A percentile compares a stretch with the other conserved stretches of the same genome.
These are phyloP conservation scores for Cyberlindnera meyerae DNA, from an alignment of 805 yeast genomes.

Conservation along the genomic window DNA sequence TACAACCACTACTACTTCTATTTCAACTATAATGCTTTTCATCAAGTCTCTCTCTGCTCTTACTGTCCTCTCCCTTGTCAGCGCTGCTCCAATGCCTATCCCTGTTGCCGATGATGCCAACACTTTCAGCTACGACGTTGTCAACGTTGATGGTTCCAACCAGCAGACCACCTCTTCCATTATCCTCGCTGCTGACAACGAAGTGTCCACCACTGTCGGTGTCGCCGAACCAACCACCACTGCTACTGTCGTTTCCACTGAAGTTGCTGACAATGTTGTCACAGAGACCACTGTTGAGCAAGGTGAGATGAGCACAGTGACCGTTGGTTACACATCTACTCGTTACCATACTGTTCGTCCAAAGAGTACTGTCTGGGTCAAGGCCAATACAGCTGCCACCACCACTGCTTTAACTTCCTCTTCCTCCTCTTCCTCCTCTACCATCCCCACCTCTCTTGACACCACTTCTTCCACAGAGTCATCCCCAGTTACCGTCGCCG, in stretches of 20 bases:
- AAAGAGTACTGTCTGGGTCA: constrained; percentile 24
- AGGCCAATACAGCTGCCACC: constrained; percentile 19
- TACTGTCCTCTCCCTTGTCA: constrained; percentile 17
- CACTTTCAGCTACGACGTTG: constrained; percentile 24
- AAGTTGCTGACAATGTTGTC: constrained; percentile 5
- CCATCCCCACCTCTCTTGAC: background rate
- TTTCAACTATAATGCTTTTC: constrained; percentile 22
- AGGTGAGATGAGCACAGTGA: constrained; percentile 9
- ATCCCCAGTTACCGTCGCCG: background rate
- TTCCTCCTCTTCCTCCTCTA: constrained; percentile 6
- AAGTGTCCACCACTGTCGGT: constrained; percentile 13
- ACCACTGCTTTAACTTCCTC: constrained; percentile 5
- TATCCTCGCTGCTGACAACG: constrained; percentile 15
- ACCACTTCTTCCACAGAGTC: constrained; percentile 6
- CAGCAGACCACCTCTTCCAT: constrained; percentile 21
- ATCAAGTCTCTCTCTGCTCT: constrained; percentile 20
- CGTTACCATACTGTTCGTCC: constrained; percentile 20
- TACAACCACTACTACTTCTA: constrained; percentile 16
- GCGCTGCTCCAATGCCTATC: constrained; percentile 20
- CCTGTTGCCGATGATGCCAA: constrained; percentile 16
- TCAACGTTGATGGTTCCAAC: constrained; percentile 27
- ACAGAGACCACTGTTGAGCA: constrained; percentile 15
- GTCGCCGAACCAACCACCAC: constrained; percentile 24
- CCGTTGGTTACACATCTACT: constrained; percentile 21
- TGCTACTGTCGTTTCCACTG: constrained; percentile 5